These are phyloP conservation scores for Microbotryomycetes sp. DNA, from an alignment of 1,284 basidiomycete species.

Conservation along the genomic window DNA sequence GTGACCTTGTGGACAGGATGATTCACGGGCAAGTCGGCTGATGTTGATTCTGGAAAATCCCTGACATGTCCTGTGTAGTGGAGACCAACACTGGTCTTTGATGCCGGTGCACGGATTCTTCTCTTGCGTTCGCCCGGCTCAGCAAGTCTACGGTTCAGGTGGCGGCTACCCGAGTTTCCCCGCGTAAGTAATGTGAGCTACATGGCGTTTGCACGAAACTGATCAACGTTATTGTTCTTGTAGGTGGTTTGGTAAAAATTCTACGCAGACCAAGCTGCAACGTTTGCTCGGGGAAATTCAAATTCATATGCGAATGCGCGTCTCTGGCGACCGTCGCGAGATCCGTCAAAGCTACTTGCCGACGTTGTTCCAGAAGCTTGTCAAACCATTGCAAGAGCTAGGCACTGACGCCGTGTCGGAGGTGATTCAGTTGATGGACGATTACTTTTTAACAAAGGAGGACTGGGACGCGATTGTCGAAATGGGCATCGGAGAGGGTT, in stretches of 20 bases:
- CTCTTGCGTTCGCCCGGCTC: conserved; percentile 80
- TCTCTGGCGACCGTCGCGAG: conserved; percentile 80
- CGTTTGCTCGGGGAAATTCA: conserved; percentile 84
- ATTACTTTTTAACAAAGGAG: conserved; percentile 85
- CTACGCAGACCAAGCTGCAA: conserved; percentile 74
- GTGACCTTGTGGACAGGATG: conserved; percentile 85
- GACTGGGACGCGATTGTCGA: conserved; percentile 96
- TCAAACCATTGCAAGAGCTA: conserved; percentile 61
- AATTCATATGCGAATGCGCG: conserved; percentile 86
- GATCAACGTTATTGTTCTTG: background rate
- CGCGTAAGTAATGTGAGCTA: conserved; percentile 50
- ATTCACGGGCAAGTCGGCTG: conserved; percentile 71
- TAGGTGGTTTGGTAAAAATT: conserved; percentile 96
- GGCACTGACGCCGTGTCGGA: conserved; percentile 64
- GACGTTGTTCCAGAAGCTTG: conserved; percentile 66
- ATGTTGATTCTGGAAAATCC: conserved; percentile 5
- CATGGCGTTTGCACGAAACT: background rate
- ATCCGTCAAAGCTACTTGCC: conserved; percentile 88
- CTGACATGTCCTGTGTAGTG: conserved; percentile 45
- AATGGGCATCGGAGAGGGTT: conserved; percentile 74
- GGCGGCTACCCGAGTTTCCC: conserved; percentile 57
- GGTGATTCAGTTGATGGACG: conserved; percentile 83
- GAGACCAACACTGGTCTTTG: conserved; percentile 91
- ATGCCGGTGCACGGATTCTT: conserved; percentile 90
- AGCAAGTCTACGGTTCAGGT: conserved; percentile 61